These are phyloP conservation scores for Corchorus capsularis DNA, from an alignment of 345 rosid species.

Conservation along the genomic window DNA sequence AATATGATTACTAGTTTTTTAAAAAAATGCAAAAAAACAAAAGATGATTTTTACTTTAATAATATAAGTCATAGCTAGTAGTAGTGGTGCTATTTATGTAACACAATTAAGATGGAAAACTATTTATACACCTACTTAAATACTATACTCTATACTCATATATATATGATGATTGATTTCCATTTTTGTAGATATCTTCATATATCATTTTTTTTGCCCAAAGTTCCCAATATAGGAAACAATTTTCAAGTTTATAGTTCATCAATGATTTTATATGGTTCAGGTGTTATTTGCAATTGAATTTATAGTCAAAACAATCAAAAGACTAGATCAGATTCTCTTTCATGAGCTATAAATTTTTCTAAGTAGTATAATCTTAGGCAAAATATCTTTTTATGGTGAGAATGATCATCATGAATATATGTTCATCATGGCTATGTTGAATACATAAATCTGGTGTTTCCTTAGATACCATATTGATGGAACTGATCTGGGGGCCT, in stretches of 20 bases:
- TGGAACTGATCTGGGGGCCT: too few relatives aligned
- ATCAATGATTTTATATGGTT: not conserved
- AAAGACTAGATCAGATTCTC: not conserved
- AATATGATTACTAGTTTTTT: not conserved
- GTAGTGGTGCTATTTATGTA: not conserved
- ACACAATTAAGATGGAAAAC: not conserved
- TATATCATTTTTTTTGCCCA: not conserved
- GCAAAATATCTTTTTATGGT: slow-evolving; percentile 13
- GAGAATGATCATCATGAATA: not conserved
- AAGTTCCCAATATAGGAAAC: not conserved
- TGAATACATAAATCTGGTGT: not conserved
- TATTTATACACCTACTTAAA: too few relatives aligned
- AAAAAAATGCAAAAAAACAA: not conserved
- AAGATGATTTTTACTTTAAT: too few relatives aligned
- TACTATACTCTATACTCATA: not conserved
- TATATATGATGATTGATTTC: not conserved
- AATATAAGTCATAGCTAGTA: not conserved
- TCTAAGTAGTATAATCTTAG: not conserved
- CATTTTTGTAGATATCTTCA: not conserved
- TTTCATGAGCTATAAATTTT: not conserved
- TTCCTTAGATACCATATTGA: too few relatives aligned
- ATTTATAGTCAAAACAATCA: not conserved
- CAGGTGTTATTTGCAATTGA: not conserved
- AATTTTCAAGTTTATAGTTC: not conserved
- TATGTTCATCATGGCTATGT: not conserved